Evolutionary conservation across 306 rosid genomes (phyloP), one percentile per base, ranked within the genome.

Genomic region (Rosa lucieae): DNA sequence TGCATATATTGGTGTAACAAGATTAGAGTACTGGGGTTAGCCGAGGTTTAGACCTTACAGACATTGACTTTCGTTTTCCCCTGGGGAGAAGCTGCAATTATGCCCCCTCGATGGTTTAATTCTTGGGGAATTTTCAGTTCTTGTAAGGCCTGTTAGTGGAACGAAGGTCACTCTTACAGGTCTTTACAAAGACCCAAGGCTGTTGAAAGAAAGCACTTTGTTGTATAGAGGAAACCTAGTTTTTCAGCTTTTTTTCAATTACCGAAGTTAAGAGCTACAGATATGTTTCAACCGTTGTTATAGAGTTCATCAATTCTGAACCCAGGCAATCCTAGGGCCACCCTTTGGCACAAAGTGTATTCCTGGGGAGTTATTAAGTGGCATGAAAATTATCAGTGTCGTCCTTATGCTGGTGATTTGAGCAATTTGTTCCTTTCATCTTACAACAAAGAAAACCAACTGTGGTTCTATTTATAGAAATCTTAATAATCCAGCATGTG

Each of bases 61-160:
- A 85, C 86, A 81, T 10, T 26, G 29, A 86, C 88, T 0, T 91
- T 88, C 62, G 32, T 88, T n/a, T 89, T 86, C 63, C 80, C 80
- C 1, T 89, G 87, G 82, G 97, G 90, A 5, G 92, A 92, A 78
- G 84, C 90, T 7, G 86, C 91, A 1, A 49, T 89, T 1, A 87
- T 4, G 0, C 10, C 29, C 29, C 0, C 67, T 87, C 18, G 92
- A 92, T 66, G 94, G 90, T 61, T 21, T 78, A 5, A 35, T 78
- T 46, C 80, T 68, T 10, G 86, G 86, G n/a, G 87, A 89, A 0
- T 88, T 72, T 29, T 84, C 89, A 1, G 68, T 85, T 55, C 1
- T 74, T 8, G 97, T 93, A 7, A 26, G 39, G 8, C 70, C 84
- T 43, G 8, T 8, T 56, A 56, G 49, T 86, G 70, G 21, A 52